Conservation (phyloP, 306 rosid species). For the Lupinus albus region DNA sequence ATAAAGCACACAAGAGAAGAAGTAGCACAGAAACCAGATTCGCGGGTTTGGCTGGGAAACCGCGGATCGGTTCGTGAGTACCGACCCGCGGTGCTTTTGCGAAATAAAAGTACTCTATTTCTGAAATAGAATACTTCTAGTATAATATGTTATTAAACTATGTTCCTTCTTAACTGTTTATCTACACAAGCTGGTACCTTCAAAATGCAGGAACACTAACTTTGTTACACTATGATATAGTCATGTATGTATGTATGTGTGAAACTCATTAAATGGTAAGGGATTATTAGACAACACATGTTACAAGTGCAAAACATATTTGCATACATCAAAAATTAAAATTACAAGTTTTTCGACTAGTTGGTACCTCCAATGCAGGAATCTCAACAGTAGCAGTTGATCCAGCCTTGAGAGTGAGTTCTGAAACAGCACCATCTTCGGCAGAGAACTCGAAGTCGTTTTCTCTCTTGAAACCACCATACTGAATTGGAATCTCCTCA, state of each 20-base stretch:
- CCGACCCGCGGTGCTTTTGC: too few relatives aligned
- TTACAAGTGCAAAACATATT: background rate
- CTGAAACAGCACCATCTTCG: constrained; percentile 47
- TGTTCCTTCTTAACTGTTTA: too few relatives aligned
- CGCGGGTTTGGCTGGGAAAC: too few relatives aligned
- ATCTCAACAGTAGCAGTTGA: constrained; percentile 54
- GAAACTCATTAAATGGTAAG: background rate
- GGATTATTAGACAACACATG: background rate
- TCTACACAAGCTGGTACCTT: background rate
- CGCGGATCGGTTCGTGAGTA: too few relatives aligned
- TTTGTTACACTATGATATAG: too few relatives aligned
- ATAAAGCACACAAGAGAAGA: constrained; percentile 6
- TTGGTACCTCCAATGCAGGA: constrained; percentile 52
- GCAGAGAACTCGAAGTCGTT: constrained; percentile 47
- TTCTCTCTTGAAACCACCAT: constrained; percentile 60
- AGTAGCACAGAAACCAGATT: too few relatives aligned
- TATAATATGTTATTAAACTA: too few relatives aligned
- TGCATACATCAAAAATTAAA: background rate
- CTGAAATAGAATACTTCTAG: too few relatives aligned
- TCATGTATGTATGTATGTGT: background rate
- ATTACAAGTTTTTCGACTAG: background rate
- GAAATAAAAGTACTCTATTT: too few relatives aligned
- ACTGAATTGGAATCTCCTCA: constrained; percentile 51
- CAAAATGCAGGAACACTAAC: constrained; percentile 33
- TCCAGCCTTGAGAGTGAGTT: constrained; percentile 50